phyloP scores from a whole-genome alignment of 2,329 filamentous ascomycete genomes.

The Aotearoamyces nothofagi region DNA sequence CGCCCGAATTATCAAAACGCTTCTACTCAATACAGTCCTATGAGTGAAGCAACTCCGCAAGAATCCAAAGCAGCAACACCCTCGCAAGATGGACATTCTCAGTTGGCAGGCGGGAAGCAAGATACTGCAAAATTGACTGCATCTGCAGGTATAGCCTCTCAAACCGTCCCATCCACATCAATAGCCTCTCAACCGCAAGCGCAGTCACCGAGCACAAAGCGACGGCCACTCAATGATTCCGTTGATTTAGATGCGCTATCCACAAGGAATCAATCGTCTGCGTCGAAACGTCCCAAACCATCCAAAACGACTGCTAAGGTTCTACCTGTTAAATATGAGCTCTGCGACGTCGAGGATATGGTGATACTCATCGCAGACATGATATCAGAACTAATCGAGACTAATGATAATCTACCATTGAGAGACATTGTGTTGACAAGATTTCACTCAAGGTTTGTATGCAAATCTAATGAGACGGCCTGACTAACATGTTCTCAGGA shows the following conservation, averaged over 20 bases:
- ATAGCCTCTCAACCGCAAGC: not conserved
- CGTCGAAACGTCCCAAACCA: constrained; percentile 37
- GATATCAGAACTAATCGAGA: constrained; percentile 85
- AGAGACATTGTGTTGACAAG: constrained; percentile 76
- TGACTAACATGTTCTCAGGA: too few relatives aligned
- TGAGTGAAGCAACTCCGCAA: constrained; percentile 19
- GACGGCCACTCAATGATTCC: not conserved
- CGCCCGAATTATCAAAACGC: not conserved
- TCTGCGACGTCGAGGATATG: constrained; percentile 70
- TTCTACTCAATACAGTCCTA: not conserved
- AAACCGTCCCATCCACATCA: not conserved
- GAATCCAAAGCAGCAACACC: not conserved
- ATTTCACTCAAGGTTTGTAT: constrained; percentile 72
- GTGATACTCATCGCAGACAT: constrained; percentile 87
- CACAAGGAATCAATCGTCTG: not conserved
- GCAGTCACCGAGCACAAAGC: not conserved
- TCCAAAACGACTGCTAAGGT: constrained; percentile 36
- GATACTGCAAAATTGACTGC: too few relatives aligned
- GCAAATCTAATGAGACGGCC: too few relatives aligned
- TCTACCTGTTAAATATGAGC: constrained; percentile 63
- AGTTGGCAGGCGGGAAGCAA: not conserved
- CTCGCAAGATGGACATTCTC: too few relatives aligned
- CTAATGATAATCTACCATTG: constrained; percentile 79
- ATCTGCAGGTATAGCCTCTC: not conserved
- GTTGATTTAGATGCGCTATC: not conserved